phyloP scores from a whole-genome alignment of 352 stramenopile species.

The Phytophthora kernoviae region DNA sequence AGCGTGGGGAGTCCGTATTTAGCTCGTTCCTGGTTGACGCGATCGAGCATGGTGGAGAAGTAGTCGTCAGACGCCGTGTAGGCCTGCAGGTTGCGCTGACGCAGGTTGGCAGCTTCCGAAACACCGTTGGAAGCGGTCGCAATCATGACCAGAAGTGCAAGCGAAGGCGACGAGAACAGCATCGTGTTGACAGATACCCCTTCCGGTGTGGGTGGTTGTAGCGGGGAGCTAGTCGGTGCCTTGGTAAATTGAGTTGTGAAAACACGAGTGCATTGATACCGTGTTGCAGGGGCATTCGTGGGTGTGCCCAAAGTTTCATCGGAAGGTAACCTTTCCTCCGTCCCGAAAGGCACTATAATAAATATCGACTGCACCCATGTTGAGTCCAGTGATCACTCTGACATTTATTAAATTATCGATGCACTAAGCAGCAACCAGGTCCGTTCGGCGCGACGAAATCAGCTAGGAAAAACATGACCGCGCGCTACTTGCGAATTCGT shows the following conservation, averaged over 20 bases:
- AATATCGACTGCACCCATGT: constrained; percentile 16
- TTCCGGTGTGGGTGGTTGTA: constrained; percentile 11
- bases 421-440: constrained; percentile 8
- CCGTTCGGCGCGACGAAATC: constrained; percentile 28
- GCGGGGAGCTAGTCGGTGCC: constrained; percentile 14
- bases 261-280: neutral
- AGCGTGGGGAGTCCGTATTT: constrained; percentile 29
- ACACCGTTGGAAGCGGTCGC: neutral
- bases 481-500: neutral
- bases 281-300: neutral
- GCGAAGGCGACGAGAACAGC: constrained; percentile 13
- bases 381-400: constrained; percentile 12
- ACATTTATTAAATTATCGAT: constrained; percentile 4
- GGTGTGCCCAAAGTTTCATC: neutral
- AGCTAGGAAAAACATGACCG: constrained; percentile 6
- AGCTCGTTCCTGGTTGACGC: constrained; percentile 46
- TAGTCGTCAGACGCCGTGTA: constrained; percentile 26
- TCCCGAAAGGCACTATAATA: neutral
- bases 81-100: constrained; percentile 27
- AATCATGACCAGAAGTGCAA: constrained; percentile 12
- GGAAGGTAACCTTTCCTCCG: constrained; percentile 8
- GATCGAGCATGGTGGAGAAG: constrained; percentile 35
- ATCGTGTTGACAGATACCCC: constrained; percentile 24
- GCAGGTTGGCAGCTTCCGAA: constrained; percentile 21
- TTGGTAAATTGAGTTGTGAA: constrained; percentile 24